phyloP scores from a whole-genome alignment of 2,329 filamentous ascomycete species.

The Hypoxylon sp. region DNA sequence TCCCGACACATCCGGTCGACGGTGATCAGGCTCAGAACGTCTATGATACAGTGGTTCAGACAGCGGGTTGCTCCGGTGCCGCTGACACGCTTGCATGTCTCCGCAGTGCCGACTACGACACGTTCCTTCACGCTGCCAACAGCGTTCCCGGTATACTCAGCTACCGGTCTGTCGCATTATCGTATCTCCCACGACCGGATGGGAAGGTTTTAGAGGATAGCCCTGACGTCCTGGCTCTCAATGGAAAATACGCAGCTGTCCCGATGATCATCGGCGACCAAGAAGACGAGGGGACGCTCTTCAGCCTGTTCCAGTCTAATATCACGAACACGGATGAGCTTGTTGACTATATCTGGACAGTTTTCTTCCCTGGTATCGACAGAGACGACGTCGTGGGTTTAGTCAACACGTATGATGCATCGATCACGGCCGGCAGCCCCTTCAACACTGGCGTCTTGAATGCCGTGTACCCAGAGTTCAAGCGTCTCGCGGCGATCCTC shows the following conservation, averaged over 20 bases:
- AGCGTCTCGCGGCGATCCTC: conserved; percentile 80
- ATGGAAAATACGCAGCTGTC: conserved; percentile 70
- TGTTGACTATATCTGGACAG: conserved; percentile 70
- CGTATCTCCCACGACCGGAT: conserved; percentile 82
- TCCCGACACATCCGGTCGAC: conserved; percentile 75
- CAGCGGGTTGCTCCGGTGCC: conserved; percentile 72
- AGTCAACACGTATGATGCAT: conserved; percentile 74
- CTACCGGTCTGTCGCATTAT: conserved; percentile 78
- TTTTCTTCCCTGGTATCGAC: conserved; percentile 73
- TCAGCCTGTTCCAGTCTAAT: conserved; percentile 78
- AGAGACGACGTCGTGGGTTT: conserved; percentile 67
- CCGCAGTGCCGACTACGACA: conserved; percentile 70
- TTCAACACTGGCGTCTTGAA: conserved; percentile 79
- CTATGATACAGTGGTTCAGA: conserved; percentile 73
- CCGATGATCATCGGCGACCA: conserved; percentile 80
- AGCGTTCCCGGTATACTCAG: conserved; percentile 78
- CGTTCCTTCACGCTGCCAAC: conserved; percentile 76
- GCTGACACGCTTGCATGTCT: conserved; percentile 76
- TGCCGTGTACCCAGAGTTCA: conserved; percentile 82
- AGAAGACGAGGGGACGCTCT: conserved; percentile 85
- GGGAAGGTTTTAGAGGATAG: conserved; percentile 73
- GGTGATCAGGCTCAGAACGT: conserved; percentile 74
- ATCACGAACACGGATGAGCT: conserved; percentile 73
- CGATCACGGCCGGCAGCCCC: conserved; percentile 73
- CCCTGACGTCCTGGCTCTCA: conserved; percentile 70